Percentiles rank a stretch among this genome's conserved stretches.
These are phyloP conservation scores for Zoysia japonica DNA, from an alignment of 176 grass and related monocot genomes.

Conservation along the genomic window DNA sequence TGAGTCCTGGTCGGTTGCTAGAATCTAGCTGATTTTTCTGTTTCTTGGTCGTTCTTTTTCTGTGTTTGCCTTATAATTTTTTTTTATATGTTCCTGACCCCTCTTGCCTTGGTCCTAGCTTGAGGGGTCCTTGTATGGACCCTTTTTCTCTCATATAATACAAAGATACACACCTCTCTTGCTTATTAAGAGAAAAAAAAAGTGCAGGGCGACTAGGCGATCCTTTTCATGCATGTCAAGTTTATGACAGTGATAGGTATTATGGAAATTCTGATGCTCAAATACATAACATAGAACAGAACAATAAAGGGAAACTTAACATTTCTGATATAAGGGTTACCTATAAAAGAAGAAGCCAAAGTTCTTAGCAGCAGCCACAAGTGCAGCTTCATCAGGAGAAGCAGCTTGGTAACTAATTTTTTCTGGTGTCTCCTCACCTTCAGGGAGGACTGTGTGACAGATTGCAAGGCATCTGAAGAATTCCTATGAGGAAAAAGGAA, in stretches of 20 bases:
- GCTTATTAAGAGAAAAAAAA: too few relatives aligned
- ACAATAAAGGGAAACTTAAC: slow-evolving; percentile 21
- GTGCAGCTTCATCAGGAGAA: slow-evolving; percentile 98
- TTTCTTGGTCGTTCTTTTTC: too few relatives aligned
- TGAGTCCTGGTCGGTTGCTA: too few relatives aligned
- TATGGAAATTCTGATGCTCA: slow-evolving; percentile 11
- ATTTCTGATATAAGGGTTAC: slow-evolving; percentile 40
- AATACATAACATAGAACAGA: slow-evolving; percentile 12
- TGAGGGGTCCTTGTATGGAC: too few relatives aligned
- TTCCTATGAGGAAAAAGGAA: slow-evolving; percentile 70
- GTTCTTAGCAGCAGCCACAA: slow-evolving; percentile 93
- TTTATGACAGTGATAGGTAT: slow-evolving; percentile 11
- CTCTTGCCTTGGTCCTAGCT: too few relatives aligned
- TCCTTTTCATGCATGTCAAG: background rate
- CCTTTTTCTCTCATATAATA: too few relatives aligned
- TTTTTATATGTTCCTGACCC: too few relatives aligned
- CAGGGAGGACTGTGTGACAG: slow-evolving; percentile 99
- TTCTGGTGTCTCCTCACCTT: slow-evolving; percentile 91
- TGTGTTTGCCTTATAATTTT: too few relatives aligned
- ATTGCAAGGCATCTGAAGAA: slow-evolving; percentile 98
- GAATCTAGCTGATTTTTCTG: too few relatives aligned
- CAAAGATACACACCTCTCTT: too few relatives aligned
- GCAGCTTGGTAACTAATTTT: slow-evolving; percentile 97
- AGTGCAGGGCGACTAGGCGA: background rate
- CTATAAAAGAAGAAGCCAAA: slow-evolving; percentile 99